Evolutionary conservation across 768 basidiomycete species (phyloP).

Genomic region (Neoboletus magnificus): DNA sequence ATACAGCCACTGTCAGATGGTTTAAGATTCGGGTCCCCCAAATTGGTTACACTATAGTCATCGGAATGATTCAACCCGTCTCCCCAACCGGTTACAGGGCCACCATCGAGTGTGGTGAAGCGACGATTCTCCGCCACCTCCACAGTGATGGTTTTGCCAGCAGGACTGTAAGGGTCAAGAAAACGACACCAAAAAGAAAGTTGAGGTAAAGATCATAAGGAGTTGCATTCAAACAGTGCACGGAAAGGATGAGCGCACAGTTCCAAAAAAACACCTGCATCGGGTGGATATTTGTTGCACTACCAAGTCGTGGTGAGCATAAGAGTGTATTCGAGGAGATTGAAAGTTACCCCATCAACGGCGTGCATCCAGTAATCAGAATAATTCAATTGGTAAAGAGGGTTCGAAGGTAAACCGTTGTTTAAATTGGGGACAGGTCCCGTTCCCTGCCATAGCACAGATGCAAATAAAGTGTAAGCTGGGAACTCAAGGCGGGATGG

Average conservation of each 20-base stretch:
- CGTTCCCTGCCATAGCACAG: conserved; percentile 4
- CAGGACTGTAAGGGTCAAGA: background rate
- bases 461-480: background rate
- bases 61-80: conserved; percentile 4
- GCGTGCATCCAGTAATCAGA: conserved; percentile 6
- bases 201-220: background rate
- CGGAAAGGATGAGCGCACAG: conserved; percentile 6
- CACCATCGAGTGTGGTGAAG: background rate
- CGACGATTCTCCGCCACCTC: conserved; percentile 9
- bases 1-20: background rate
- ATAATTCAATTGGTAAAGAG: background rate
- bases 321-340: background rate
- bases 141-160: background rate
- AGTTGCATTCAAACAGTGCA: background rate
- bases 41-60: background rate
- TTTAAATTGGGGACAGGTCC: background rate
- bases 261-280: background rate
- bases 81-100: background rate
- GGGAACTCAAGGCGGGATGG: background rate
- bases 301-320: background rate
- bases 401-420: background rate
- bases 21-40: background rate
- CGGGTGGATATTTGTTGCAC: conserved; percentile 1
- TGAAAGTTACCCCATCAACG: background rate
- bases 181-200: background rate